Base-by-base conservation (phyloP, 176 grass and related monocot species). In the Oryza nivara region DNA sequence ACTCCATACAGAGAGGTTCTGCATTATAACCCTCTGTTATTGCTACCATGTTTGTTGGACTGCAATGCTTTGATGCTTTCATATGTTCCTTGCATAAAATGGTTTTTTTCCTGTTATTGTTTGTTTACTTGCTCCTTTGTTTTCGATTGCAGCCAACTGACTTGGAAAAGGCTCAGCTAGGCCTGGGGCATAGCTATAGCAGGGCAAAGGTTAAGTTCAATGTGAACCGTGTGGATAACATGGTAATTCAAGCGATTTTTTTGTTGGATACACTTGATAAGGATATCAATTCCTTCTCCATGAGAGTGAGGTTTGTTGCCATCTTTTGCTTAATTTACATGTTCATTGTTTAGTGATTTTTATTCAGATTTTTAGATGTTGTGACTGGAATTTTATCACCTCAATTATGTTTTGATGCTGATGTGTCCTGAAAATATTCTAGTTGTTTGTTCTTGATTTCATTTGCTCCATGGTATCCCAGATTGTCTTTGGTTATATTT, bases 161-260 rank as follows among this genome's bases (percentile, higher is more conserved):
- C 78, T 68, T 92, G 45, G 80, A 90, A 56, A 94, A 92, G 90
- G 82, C 92, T 60, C 92, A 92, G 48, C 78, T 92, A 12, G 90
- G 92, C 40, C 78, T 97, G 15, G 90, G 79, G 5, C 94, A 97
- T 70, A 94, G 92, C 82, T 97, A 97, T 56, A 97, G 92, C 77
- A 88, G 94, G 70, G 94, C 92, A 13, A 97, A 97, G 87, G 92
- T 94, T 2, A 97, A 97, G 77, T 97, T 97, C 76, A 97, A 97
- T 86, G 92, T 97, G 64, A 94, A 97, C 36, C 83, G 92, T 58
- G 94, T 94, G 49, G 94, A 97, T 85, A 97, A 97, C 71, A 92
- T 97, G 94, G 94, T 97, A 28, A 97, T 97, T 82, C 91, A 97
- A 74, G 89, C 89, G 11, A 94, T 97, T 64, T 97, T 97, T 83